These are phyloP conservation scores for Exophiala sp. DNA, from an alignment of 2,329 filamentous ascomycete species.

Conservation along the genomic window DNA sequence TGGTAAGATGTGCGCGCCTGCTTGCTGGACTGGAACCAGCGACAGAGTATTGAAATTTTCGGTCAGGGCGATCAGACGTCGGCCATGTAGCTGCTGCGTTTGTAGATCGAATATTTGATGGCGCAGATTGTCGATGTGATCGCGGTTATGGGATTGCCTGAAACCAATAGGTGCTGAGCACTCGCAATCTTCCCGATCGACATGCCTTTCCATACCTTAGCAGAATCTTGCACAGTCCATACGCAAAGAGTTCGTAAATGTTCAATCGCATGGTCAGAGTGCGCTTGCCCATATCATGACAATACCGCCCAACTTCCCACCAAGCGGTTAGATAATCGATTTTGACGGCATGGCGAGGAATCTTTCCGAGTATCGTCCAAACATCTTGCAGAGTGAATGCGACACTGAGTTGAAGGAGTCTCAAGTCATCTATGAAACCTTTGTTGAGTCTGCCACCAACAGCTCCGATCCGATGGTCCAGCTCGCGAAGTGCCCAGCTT, in stretches of 20 bases:
- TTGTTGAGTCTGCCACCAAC: slow-evolving; percentile 35
- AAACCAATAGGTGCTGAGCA: slow-evolving; percentile 9
- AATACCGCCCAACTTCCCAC: slow-evolving; percentile 42
- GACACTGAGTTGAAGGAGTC: slow-evolving; percentile 48
- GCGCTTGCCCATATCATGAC: slow-evolving; percentile 46
- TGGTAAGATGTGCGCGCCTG: slow-evolving; percentile 4
- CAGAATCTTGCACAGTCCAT: slow-evolving; percentile 43
- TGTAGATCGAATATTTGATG: slow-evolving; percentile 25
- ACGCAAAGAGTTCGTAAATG: slow-evolving; percentile 50
- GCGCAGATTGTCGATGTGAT: slow-evolving; percentile 17
- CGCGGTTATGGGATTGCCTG: slow-evolving; percentile 17
- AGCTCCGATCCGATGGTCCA: slow-evolving; percentile 45
- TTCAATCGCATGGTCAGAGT: slow-evolving; percentile 48
- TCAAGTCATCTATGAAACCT: slow-evolving; percentile 45
- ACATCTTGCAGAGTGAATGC: slow-evolving; percentile 52
- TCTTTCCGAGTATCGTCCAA: slow-evolving; percentile 42
- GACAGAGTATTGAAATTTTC: slow-evolving; percentile 18
- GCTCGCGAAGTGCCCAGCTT: slow-evolving; percentile 47
- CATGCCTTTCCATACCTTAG: slow-evolving; percentile 41
- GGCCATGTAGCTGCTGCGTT: slow-evolving; percentile 13
- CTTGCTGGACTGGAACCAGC: slow-evolving; percentile 11
- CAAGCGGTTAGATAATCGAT: slow-evolving; percentile 49
- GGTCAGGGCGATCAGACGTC: slow-evolving; percentile 17
- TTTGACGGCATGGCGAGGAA: slow-evolving; percentile 31
- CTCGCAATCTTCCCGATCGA: neutral